Percentiles rank a stretch among this genome's conserved stretches.
phyloP scores from a whole-genome alignment of 1,284 basidiomycete species.

The Rhodotorula sp. region DNA sequence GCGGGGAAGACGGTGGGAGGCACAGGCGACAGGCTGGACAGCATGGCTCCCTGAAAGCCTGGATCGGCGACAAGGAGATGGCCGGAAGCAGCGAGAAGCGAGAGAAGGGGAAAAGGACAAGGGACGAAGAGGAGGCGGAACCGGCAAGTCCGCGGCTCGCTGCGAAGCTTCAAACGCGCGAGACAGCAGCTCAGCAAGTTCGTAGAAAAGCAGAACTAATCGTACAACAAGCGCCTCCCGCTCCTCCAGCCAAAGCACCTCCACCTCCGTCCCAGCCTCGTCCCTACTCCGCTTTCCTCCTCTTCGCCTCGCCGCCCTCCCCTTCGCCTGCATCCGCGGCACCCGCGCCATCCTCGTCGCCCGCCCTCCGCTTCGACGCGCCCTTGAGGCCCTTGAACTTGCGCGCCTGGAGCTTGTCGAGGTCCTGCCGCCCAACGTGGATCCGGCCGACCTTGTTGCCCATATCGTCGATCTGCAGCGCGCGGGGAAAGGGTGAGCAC shows the following conservation, averaged over 20 bases:
- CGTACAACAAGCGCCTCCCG: not conserved
- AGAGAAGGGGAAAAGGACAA: no score
- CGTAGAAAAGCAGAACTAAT: not conserved
- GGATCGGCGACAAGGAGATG: no score
- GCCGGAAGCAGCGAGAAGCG: no score
- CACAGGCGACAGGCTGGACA: not conserved
- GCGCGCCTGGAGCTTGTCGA: conserved; percentile 78
- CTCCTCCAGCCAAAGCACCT: not conserved
- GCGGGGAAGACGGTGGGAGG: not conserved
- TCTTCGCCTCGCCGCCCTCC: not conserved
- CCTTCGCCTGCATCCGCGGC: not conserved
- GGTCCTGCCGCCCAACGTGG: conserved; percentile 69
- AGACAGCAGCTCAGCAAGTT: not conserved
- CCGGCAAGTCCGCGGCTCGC: not conserved
- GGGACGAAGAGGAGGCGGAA: no score
- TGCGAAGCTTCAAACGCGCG: not conserved
- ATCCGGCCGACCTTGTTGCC: conserved; percentile 89
- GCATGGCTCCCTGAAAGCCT: no score
- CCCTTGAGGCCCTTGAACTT: conserved; percentile 84
- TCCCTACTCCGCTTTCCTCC: not conserved
- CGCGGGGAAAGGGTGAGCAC: no score
- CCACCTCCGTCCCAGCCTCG: not conserved
- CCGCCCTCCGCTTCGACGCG: not conserved
- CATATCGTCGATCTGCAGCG: conserved; percentile 80
- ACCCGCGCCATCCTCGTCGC: not conserved